A percentile compares a stretch with the other conserved stretches of the same genome.
Conservation (phyloP, 106 monocot genomes). For the Dendrobium catenatum region DNA sequence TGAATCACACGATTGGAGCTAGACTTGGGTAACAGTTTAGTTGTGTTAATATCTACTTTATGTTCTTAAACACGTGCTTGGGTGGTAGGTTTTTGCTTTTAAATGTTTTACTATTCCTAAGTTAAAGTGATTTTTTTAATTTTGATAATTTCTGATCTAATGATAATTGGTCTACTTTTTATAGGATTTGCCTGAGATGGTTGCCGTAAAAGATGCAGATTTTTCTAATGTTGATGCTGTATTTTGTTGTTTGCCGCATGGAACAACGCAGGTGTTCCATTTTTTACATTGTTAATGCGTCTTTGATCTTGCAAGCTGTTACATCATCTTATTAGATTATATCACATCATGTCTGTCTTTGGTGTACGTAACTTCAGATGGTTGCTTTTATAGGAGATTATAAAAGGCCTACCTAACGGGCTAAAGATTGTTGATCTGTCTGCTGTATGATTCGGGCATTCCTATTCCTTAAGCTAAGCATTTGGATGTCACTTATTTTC, state of each 20-base stretch:
- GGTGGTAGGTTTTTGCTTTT: background rate
- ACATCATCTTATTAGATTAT: background rate
- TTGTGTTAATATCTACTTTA: background rate
- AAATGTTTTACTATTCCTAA: background rate
- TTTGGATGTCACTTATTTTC: slow-evolving; percentile 1
- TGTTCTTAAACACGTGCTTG: background rate
- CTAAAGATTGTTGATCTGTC: slow-evolving; percentile 97
- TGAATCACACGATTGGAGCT: too few species aligned
- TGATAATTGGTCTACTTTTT: slow-evolving; percentile 6
- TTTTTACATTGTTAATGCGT: background rate
- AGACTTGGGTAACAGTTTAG: too few species aligned
- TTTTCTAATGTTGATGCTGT: slow-evolving; percentile 94
- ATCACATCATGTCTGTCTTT: background rate
- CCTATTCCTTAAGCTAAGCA: slow-evolving; percentile 10
- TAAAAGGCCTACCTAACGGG: slow-evolving; percentile 60
- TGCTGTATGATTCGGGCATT: slow-evolving; percentile 53
- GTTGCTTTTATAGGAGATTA: slow-evolving; percentile 66
- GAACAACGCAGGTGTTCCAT: slow-evolving; percentile 83
- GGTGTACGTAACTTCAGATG: background rate
- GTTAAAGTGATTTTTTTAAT: background rate
- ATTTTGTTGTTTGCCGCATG: slow-evolving; percentile 99
- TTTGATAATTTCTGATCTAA: slow-evolving; percentile 2
- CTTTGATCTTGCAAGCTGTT: background rate
- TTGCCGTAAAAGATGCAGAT: slow-evolving; percentile 89
- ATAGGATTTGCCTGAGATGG: slow-evolving; percentile 79